Conservation (phyloP, 2,329 filamentous ascomycete genomes). For the Curvularia spicifera region DNA sequence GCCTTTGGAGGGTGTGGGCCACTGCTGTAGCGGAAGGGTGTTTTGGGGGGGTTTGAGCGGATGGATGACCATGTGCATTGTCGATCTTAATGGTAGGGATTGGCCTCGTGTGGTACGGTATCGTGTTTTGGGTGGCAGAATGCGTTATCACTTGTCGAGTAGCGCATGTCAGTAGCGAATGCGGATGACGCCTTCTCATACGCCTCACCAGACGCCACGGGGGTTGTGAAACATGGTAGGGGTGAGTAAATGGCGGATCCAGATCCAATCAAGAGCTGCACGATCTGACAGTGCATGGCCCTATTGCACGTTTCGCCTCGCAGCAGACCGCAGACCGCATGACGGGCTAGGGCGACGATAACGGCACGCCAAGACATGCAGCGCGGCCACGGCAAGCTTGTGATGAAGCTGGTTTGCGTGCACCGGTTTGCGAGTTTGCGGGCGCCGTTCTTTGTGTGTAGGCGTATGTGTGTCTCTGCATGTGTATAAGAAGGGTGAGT, state of each 20-base stretch:
- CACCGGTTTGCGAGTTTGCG: background rate
- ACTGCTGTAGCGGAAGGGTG: background rate
- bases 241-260: conserved; percentile 30
- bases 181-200: conserved; percentile 1
- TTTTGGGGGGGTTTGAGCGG: conserved; percentile 1
- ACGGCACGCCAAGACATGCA: conserved; percentile 29
- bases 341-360: conserved; percentile 23
- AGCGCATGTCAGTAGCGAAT: background rate
- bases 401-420: background rate
- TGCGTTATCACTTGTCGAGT: conserved; percentile 2
- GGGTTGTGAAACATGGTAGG: conserved; percentile 24
- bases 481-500: background rate
- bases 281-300: conserved; percentile 32
- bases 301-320: conserved; percentile 32
- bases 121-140: conserved; percentile 1
- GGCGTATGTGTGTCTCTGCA: background rate
- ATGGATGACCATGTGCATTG: conserved; percentile 12
- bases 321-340: conserved; percentile 25
- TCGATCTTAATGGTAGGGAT: conserved; percentile 8
- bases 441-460: no score
- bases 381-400: conserved; percentile 12
- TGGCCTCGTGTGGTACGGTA: background rate
- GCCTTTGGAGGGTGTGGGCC: background rate
- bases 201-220: conserved; percentile 7
- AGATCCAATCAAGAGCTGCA: conserved; percentile 36